Evolutionary conservation across 2,329 filamentous ascomycete species (phyloP).

Genomic region (Fusarium foetens): DNA sequence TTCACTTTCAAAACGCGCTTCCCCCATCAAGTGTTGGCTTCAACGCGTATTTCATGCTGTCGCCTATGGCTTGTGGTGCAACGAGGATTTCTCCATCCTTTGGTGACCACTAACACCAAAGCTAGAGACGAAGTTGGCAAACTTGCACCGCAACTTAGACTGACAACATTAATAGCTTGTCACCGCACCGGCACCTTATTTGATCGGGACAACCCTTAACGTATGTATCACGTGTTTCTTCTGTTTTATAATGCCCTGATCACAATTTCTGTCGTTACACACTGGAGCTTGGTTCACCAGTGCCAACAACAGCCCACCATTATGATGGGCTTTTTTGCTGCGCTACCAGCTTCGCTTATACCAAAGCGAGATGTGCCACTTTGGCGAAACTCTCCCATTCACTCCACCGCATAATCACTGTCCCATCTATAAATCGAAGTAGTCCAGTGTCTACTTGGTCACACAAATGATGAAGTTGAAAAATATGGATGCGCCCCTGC

Average conservation of each 20-base stretch:
- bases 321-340: constrained; percentile 7
- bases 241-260: not conserved
- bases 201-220: not conserved
- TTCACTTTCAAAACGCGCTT: constrained; percentile 17
- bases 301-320: not conserved
- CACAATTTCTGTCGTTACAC: not conserved
- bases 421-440: constrained; percentile 15
- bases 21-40: constrained; percentile 6
- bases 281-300: not conserved
- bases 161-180: constrained; percentile 39
- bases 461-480: constrained; percentile 16
- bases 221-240: constrained; percentile 40
- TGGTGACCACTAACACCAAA: constrained; percentile 44
- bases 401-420: constrained; percentile 21
- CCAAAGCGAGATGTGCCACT: constrained; percentile 21
- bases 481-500: constrained; percentile 9
- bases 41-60: constrained; percentile 11
- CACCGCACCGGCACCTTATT: constrained; percentile 10
- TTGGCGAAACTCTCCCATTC: constrained; percentile 7
- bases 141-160: constrained; percentile 30
- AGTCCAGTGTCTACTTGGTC: constrained; percentile 28
- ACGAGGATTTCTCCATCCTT: constrained; percentile 10
- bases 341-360: constrained; percentile 42
- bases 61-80: constrained; percentile 10
- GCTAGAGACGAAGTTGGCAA: constrained; percentile 31